phyloP scores from a whole-genome alignment of 2,329 filamentous ascomycete species.

The Neurospora sp. region DNA sequence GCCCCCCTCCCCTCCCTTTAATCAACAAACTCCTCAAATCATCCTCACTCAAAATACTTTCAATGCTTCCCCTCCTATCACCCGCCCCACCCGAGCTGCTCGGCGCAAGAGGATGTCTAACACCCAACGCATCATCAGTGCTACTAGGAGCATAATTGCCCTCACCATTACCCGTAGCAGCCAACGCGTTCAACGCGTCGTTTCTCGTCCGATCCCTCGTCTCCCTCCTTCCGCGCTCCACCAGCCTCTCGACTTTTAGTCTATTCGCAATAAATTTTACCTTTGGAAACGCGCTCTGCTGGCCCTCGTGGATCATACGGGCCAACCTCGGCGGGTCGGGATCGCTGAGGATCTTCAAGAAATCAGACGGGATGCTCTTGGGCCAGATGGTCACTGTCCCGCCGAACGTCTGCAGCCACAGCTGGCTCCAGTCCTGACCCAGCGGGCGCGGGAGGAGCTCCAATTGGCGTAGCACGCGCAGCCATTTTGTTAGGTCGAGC shows the following conservation, averaged over 20 bases:
- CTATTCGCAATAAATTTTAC: constrained; percentile 85
- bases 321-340: constrained; percentile 66
- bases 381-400: constrained; percentile 97
- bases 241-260: constrained; percentile 65
- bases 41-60: constrained; percentile 52
- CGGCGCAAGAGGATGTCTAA: neutral
- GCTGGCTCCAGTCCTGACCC: constrained; percentile 92
- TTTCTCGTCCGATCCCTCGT: constrained; percentile 27
- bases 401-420: constrained; percentile 91
- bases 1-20: neutral
- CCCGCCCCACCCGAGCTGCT: neutral
- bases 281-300: constrained; percentile 83
- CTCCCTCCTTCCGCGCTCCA: constrained; percentile 49
- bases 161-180: neutral
- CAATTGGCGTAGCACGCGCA: constrained; percentile 85
- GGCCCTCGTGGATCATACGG: constrained; percentile 82
- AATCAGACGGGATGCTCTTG: constrained; percentile 62
- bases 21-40: constrained; percentile 41
- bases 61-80: constrained; percentile 39
- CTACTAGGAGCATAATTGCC: neutral
- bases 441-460: constrained; percentile 83
- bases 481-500: constrained; percentile 93
- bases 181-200: neutral
- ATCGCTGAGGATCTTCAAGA: constrained; percentile 77
- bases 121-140: neutral